Evolutionary conservation across 202 grass and related monocot species (phyloP).

Genomic region (Setaria viridis): DNA sequence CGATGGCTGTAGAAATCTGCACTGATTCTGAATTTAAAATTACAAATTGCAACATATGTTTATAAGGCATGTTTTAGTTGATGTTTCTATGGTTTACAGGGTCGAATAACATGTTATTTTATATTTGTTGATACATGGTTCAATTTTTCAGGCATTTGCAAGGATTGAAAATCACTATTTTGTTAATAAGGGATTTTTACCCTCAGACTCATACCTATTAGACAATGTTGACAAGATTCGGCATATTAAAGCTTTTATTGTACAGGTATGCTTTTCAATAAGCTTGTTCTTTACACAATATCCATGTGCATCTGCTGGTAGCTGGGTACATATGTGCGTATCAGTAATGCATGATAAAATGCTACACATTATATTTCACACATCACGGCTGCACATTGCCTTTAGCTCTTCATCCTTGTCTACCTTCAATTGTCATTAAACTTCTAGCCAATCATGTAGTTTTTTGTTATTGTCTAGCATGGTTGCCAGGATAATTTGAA

Average conservation of each 20-base stretch:
- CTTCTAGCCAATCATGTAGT: neutral
- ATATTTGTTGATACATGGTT: neutral
- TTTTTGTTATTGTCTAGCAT: neutral
- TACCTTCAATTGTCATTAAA: neutral
- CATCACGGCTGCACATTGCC: neutral
- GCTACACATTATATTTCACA: neutral
- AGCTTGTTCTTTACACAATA: neutral
- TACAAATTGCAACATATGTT: neutral
- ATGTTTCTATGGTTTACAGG: neutral
- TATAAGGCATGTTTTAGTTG: neutral
- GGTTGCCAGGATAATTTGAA: neutral
- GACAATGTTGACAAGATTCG: conserved; percentile 96
- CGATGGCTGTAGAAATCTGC: neutral
- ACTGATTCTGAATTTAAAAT: neutral
- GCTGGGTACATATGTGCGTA: neutral
- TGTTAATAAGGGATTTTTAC: conserved; percentile 89
- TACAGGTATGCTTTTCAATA: conserved; percentile 64
- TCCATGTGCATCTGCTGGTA: conserved; percentile 10
- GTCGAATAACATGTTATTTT: neutral
- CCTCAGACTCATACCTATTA: conserved; percentile 73
- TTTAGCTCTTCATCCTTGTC: neutral
- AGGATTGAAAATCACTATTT: conserved; percentile 98
- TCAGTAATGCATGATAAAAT: neutral
- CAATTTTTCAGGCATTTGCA: conserved; percentile 82
- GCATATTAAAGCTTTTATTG: conserved; percentile 91